These are phyloP conservation scores for Tricholoma sp. DNA, from an alignment of 768 basidiomycete species.

Conservation along the genomic window DNA sequence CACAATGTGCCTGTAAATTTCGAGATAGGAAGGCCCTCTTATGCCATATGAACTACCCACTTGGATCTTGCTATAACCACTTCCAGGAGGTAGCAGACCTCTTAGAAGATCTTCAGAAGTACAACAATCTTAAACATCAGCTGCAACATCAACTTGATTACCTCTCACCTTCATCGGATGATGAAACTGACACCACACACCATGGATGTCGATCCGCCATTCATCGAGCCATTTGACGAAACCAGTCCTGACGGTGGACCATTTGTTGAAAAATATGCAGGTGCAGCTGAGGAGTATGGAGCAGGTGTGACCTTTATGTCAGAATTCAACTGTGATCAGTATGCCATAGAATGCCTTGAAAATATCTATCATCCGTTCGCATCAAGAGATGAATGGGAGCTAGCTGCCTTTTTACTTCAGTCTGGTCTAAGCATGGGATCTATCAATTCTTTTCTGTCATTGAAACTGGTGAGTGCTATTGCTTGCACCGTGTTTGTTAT, in stretches of 20 bases:
- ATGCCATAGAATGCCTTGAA: slow-evolving; percentile 10
- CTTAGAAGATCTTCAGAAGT: not conserved
- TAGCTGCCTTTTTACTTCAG: slow-evolving; percentile 21
- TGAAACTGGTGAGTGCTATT: slow-evolving; percentile 18
- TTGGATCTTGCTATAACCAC: not conserved
- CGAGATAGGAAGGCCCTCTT: not conserved
- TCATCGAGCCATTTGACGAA: not conserved
- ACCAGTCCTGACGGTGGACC: not conserved
- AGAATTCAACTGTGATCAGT: slow-evolving; percentile 19
- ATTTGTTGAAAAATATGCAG: not conserved
- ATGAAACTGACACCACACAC: not conserved
- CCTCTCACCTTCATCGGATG: not conserved
- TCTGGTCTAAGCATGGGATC: slow-evolving; percentile 23
- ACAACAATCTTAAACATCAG: not conserved
- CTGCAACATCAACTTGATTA: not conserved
- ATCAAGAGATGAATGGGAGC: slow-evolving; percentile 25
- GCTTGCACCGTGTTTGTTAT: not conserved
- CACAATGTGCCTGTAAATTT: not conserved
- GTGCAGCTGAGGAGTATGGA: not conserved
- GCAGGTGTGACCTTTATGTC: slow-evolving; percentile 18
- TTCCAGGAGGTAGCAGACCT: not conserved
- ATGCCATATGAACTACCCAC: slow-evolving; percentile 1
- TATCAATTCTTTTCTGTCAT: slow-evolving; percentile 22
- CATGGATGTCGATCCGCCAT: not conserved
- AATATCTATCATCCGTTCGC: slow-evolving; percentile 29